Evolutionary conservation across 2,329 filamentous ascomycete genomes (phyloP).

Genomic region (Fusarium pilosicola): DNA sequence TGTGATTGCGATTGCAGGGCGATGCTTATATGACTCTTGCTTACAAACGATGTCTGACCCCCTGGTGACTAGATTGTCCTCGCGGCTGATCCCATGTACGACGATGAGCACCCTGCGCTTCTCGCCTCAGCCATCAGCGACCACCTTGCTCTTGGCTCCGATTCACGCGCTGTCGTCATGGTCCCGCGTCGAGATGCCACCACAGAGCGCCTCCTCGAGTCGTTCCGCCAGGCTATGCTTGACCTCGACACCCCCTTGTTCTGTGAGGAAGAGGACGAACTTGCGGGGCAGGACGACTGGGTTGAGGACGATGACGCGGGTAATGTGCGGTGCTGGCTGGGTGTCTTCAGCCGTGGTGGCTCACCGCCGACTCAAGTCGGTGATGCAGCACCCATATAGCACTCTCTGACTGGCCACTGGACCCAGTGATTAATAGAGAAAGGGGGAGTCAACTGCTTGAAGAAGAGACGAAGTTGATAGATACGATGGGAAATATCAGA

Average conservation of each 20-base stretch:
- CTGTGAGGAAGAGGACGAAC: slow-evolving; percentile 68
- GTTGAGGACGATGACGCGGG: slow-evolving; percentile 60
- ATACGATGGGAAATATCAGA: background rate
- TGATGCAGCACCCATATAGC: slow-evolving; percentile 5
- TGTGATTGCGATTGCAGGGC: slow-evolving; percentile 21
- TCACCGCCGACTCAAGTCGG: slow-evolving; percentile 26
- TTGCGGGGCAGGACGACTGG: slow-evolving; percentile 81
- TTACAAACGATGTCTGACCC: slow-evolving; percentile 23
- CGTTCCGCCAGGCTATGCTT: slow-evolving; percentile 71
- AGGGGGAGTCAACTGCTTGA: background rate
- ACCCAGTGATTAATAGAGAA: background rate
- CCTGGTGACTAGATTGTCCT: slow-evolving; percentile 70
- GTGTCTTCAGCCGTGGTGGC: slow-evolving; percentile 61
- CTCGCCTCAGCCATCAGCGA: slow-evolving; percentile 75
- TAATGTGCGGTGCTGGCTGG: slow-evolving; percentile 75
- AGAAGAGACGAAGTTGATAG: slow-evolving; percentile 4
- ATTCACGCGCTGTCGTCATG: slow-evolving; percentile 79
- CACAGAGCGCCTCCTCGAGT: slow-evolving; percentile 67
- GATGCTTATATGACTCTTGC: slow-evolving; percentile 13
- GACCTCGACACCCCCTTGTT: slow-evolving; percentile 57
- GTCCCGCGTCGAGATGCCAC: slow-evolving; percentile 81
- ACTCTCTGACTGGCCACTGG: background rate
- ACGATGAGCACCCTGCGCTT: slow-evolving; percentile 80
- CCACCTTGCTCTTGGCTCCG: slow-evolving; percentile 68
- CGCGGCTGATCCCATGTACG: slow-evolving; percentile 88